These are phyloP conservation scores for Trichosporon inkin DNA, from an alignment of 1,284 basidiomycete species.

Conservation along the genomic window DNA sequence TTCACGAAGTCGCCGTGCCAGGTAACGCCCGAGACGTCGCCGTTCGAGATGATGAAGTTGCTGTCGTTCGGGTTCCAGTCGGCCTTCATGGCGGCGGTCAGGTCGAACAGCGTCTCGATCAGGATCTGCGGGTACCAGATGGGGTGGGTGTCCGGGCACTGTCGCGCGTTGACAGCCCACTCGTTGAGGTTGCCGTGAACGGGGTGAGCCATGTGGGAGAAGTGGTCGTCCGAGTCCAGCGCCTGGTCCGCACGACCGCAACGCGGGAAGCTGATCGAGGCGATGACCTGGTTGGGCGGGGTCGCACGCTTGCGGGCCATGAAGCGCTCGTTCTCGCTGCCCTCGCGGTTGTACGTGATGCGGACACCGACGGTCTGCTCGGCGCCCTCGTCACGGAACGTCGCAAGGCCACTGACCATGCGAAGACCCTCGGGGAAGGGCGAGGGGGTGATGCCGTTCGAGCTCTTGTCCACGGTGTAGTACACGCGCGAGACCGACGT, in stretches of 20 bases:
- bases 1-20: slow-evolving; percentile 20
- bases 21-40: slow-evolving; percentile 16
- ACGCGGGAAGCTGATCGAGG: slow-evolving; percentile 36
- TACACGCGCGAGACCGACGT: slow-evolving; percentile 34
- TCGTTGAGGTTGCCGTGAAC: slow-evolving; percentile 28
- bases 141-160: slow-evolving; percentile 20
- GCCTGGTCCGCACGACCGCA: slow-evolving; percentile 35
- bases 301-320: slow-evolving; percentile 5
- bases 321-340: neutral
- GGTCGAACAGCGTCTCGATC: slow-evolving; percentile 11
- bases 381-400: neutral
- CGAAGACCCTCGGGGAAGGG: slow-evolving; percentile 51
- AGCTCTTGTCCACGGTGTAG: slow-evolving; percentile 34
- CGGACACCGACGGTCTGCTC: neutral
- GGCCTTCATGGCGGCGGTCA: neutral
- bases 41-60: slow-evolving; percentile 18
- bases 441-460: neutral
- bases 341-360: neutral
- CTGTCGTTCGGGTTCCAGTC: slow-evolving; percentile 8
- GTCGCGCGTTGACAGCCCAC: neutral
- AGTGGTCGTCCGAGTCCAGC: slow-evolving; percentile 39
- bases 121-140: slow-evolving; percentile 18
- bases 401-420: slow-evolving; percentile 51
- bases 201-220: slow-evolving; percentile 52
- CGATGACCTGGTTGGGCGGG: neutral